Conservation (phyloP, 176 grass and related monocot genomes). For the Alloteropsis semialata region DNA sequence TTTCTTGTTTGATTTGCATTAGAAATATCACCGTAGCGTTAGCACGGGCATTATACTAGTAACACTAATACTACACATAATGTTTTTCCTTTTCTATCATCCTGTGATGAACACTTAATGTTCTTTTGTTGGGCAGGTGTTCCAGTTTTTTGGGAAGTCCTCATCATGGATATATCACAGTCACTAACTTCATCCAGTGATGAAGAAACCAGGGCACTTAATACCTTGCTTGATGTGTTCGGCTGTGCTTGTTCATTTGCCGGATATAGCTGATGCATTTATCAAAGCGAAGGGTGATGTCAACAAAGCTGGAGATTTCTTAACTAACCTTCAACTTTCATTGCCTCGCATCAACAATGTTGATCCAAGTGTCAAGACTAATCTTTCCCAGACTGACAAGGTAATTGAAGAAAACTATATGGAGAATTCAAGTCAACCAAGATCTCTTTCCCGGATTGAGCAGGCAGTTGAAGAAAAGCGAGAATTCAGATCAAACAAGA, state of each 20-base stretch:
- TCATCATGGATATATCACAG: conserved; percentile 44
- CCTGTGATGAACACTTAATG: conserved; percentile 7
- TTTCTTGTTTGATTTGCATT: too few species aligned
- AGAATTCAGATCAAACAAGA: conserved; percentile 37
- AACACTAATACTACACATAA: not conserved
- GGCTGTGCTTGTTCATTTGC: conserved; percentile 59
- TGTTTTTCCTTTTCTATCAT: not conserved
- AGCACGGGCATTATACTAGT: too few species aligned
- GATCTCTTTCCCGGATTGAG: not conserved
- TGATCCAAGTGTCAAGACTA: conserved; percentile 32
- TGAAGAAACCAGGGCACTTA: conserved; percentile 50
- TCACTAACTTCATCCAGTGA: conserved; percentile 41
- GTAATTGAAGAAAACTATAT: conserved; percentile 21
- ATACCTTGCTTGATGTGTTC: conserved; percentile 69
- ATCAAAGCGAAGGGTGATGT: conserved; percentile 64
- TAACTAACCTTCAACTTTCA: conserved; percentile 51
- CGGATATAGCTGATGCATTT: conserved; percentile 80
- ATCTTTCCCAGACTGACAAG: conserved; percentile 28
- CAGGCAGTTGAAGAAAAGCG: conserved; percentile 33
- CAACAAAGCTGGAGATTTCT: conserved; percentile 66
- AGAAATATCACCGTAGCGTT: too few species aligned
- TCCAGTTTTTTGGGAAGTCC: not conserved
- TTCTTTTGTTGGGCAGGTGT: conserved; percentile 27
- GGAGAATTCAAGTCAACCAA: conserved; percentile 18
- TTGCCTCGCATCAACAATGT: conserved; percentile 33